Percentiles rank a stretch among this genome's conserved stretches.
Evolutionary conservation across 1,139 yeast genomes (phyloP).

Genomic region (Hanseniaspora uvarum): DNA sequence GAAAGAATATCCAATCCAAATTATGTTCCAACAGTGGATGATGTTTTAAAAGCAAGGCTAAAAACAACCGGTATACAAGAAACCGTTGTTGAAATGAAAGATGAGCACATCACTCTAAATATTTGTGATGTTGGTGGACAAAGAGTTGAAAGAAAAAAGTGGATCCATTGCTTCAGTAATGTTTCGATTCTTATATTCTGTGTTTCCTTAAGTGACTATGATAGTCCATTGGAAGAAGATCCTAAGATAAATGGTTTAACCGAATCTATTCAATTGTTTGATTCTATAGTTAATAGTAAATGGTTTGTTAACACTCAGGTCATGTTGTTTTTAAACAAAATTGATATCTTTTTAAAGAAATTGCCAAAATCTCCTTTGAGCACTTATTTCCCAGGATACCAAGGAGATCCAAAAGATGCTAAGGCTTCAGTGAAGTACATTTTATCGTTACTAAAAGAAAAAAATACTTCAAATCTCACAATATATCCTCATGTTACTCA

Average conservation of each 20-base stretch:
- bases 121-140: slow-evolving; percentile 94
- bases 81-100: slow-evolving; percentile 66
- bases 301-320: slow-evolving; percentile 86
- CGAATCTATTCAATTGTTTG: slow-evolving; percentile 75
- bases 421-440: slow-evolving; percentile 92
- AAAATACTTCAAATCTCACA: slow-evolving; percentile 70
- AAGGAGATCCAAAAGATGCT: slow-evolving; percentile 71
- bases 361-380: slow-evolving; percentile 73
- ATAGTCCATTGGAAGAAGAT: slow-evolving; percentile 75
- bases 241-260: slow-evolving; percentile 69
- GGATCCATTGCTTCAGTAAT: slow-evolving; percentile 93
- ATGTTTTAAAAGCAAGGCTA: slow-evolving; percentile 76
- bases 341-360: slow-evolving; percentile 81
- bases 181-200: slow-evolving; percentile 83
- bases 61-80: slow-evolving; percentile 90
- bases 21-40: slow-evolving; percentile 65
- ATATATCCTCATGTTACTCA: slow-evolving; percentile 88
- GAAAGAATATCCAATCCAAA: slow-evolving; percentile 50
- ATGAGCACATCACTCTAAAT: slow-evolving; percentile 53
- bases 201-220: slow-evolving; percentile 83
- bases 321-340: slow-evolving; percentile 75
- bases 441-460: slow-evolving; percentile 79
- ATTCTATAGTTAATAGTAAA: slow-evolving; percentile 83
- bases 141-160: slow-evolving; percentile 81
- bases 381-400: slow-evolving; percentile 77